phyloP scores from a whole-genome alignment of 345 rosid genomes.

The Linum usitatissimum region DNA sequence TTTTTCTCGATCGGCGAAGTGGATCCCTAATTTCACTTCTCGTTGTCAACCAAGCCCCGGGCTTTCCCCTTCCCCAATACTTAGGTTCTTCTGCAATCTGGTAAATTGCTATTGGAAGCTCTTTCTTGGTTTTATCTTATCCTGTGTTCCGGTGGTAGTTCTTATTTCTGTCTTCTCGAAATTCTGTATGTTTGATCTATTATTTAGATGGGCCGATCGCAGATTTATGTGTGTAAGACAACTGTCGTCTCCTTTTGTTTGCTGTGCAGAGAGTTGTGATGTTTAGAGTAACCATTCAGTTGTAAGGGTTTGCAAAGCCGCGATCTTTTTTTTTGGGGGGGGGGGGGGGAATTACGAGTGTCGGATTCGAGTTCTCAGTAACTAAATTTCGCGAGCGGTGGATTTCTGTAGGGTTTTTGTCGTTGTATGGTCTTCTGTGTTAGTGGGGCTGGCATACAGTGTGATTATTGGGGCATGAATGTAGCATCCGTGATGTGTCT shows the following conservation, averaged over 20 bases:
- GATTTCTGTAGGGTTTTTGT: background rate
- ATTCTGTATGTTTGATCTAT: background rate
- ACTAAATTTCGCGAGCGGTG: background rate
- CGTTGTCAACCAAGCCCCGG: background rate
- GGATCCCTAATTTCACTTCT: slow-evolving; percentile 3
- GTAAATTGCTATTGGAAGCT: too few relatives aligned
- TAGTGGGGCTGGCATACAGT: background rate
- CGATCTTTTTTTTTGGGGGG: background rate
- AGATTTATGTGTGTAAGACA: background rate
- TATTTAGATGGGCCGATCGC: background rate
- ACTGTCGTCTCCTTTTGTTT: background rate
- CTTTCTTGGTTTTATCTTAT: too few relatives aligned
- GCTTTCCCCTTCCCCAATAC: background rate
- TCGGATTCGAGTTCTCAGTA: background rate
- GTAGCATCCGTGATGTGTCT: background rate
- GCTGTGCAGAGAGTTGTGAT: too few relatives aligned
- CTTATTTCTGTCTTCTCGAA: background rate
- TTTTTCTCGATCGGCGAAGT: background rate
- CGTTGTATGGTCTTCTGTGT: background rate
- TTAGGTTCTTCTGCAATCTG: background rate
- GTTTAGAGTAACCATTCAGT: background rate
- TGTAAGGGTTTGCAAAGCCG: background rate
- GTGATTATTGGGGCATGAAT: background rate
- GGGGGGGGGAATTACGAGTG: background rate
- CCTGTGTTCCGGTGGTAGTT: background rate